Base-by-base conservation (phyloP, 768 basidiomycete genomes). In the Naganishia friedmannii region DNA sequence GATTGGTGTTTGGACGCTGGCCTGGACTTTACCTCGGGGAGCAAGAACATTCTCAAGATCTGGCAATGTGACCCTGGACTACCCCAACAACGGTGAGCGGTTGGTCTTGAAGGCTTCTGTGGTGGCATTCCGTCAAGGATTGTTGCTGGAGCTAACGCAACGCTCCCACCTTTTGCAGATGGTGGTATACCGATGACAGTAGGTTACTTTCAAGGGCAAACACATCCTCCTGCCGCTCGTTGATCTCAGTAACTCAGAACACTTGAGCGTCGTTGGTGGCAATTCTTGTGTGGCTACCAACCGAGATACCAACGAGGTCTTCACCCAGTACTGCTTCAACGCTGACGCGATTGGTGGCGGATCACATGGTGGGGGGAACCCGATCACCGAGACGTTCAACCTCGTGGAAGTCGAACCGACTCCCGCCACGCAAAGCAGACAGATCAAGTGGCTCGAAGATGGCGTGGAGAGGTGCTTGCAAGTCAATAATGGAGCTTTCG, bases 1-100 rank as follows among this genome's bases (percentile, higher is more conserved):
- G 60, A 63, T 17, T 63, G 60, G 60, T 63, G 60, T 29, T 63
- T 63, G 60, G 60, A 63, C 28, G 60, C 60, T 42, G 60, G 60
- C 6, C 42, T 63, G n/a, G 60, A 63, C n/a, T 46, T 42, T 29
- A 63, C 37, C 2, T 26, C n/a, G 9, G 60, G 60, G 3, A 23
- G 7, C 29, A 63, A n/a, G 7, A 42, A 42, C 15, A 7, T 1
- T 9, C 23, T 63, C 23, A 63, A 63, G 60, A 63, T 63, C 26
- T 63, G 60, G 60, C 37, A 42, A 26, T 63, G 60, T 26, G 23
- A 34, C 26, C 60, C 60, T 6, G 60, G 60, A 6, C 23, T 63
- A 9, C 39, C 60, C 13, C 60, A 63, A 26, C 60, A 63, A 28
- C 37, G 60, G 60, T 63, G 21, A 63, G 60, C n/a, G 12, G 6